Percentiles rank a stretch among this genome's conserved stretches.
phyloP scores from a whole-genome alignment of 1,284 basidiomycete genomes.

The Marasmius sp. region DNA sequence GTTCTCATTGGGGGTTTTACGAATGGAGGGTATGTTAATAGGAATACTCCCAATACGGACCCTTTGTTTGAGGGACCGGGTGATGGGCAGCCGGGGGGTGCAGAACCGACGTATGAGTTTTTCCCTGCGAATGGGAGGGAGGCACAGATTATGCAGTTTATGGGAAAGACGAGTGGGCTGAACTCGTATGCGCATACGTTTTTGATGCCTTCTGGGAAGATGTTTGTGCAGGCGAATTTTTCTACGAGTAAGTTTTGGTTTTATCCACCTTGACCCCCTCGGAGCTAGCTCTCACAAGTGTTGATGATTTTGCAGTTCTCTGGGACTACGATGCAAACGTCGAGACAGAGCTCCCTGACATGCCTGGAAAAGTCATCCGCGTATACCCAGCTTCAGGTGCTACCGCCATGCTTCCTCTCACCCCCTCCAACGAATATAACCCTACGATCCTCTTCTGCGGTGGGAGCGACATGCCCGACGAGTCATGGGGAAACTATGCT shows the following conservation, averaged over 20 bases:
- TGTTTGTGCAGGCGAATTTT: constrained; percentile 53
- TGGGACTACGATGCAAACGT: constrained; percentile 50
- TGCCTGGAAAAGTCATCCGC: constrained; percentile 58
- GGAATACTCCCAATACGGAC: constrained; percentile 70
- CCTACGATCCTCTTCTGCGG: constrained; percentile 82
- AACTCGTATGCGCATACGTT: constrained; percentile 57
- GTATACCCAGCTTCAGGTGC: constrained; percentile 87
- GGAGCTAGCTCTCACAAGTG: not conserved
- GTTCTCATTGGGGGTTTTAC: constrained; percentile 80
- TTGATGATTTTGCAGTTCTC: constrained; percentile 36
- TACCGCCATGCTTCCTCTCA: constrained; percentile 78
- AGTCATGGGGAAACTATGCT: constrained; percentile 62
- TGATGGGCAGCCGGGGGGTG: constrained; percentile 37
- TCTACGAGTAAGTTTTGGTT: constrained; percentile 36
- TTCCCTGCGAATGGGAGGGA: constrained; percentile 65
- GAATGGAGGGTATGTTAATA: constrained; percentile 86
- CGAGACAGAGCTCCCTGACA: constrained; percentile 49
- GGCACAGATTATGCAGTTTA: constrained; percentile 71
- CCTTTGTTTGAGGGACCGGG: constrained; percentile 53
- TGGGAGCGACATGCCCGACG: constrained; percentile 63
- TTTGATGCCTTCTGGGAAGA: constrained; percentile 52
- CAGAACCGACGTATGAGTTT: constrained; percentile 76
- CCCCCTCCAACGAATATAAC: constrained; percentile 77
- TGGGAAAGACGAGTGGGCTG: not conserved
- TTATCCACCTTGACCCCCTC: too few relatives aligned